A percentile compares a stretch with the other conserved stretches of the same genome.
phyloP scores from a whole-genome alignment of 2,329 filamentous ascomycete genomes.

The Curvularia lunata region DNA sequence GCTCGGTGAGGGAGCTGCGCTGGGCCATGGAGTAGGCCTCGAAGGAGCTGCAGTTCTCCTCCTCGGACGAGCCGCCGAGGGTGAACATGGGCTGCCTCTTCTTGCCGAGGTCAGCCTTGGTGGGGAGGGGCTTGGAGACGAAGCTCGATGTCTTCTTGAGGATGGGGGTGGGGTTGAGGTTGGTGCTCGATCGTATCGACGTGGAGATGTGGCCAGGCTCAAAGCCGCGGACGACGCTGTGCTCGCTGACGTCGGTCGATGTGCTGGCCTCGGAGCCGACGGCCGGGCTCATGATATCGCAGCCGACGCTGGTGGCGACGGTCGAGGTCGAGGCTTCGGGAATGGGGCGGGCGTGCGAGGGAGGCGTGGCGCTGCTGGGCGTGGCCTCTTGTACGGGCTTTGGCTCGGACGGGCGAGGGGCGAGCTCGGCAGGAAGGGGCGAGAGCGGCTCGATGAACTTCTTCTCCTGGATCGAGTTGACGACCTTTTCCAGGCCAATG shows the following conservation, averaged over 20 bases:
- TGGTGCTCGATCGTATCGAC: conserved; percentile 68
- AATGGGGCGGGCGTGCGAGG: conserved; percentile 55
- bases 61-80: conserved; percentile 81
- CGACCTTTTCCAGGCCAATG: conserved; percentile 90
- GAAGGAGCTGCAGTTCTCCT: conserved; percentile 81
- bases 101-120: conserved; percentile 56
- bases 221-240: conserved; percentile 85
- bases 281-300: conserved; percentile 50
- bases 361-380: conserved; percentile 50
- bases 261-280: conserved; percentile 67
- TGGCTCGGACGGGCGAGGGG: conserved; percentile 24
- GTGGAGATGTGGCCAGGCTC: conserved; percentile 76
- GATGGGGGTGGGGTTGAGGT: conserved; percentile 65
- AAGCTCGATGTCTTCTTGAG: conserved; percentile 59
- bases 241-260: conserved; percentile 64
- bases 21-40: conserved; percentile 60
- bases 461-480: conserved; percentile 87
- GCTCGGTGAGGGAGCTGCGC: conserved; percentile 63
- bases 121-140: conserved; percentile 34
- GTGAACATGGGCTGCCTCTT: conserved; percentile 74
- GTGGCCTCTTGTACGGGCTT: conserved; percentile 35
- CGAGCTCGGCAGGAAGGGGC: conserved; percentile 52
- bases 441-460: conserved; percentile 68
- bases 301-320: conserved; percentile 53
- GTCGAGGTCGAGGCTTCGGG: conserved; percentile 67